Percentiles rank a stretch among this genome's conserved stretches.
Conservation (phyloP, 2,329 filamentous ascomycete species). For the Ambrosiella xylebori region DNA sequence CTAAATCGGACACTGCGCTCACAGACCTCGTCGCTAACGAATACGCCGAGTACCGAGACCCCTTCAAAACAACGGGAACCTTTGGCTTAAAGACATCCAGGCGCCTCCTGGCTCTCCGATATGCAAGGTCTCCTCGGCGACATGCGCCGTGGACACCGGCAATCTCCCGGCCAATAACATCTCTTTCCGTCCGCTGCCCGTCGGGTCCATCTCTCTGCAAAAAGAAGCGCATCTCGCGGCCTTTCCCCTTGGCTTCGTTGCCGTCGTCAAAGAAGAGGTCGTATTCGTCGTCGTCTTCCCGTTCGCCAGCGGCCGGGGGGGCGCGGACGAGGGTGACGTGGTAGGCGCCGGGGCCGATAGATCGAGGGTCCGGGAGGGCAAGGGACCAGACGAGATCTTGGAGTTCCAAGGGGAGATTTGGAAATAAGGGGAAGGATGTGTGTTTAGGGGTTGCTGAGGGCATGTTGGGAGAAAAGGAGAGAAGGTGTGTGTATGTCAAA, state of each 20-base stretch:
- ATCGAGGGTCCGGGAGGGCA: neutral
- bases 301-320: neutral
- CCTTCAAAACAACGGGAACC: conserved; percentile 1
- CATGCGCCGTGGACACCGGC: conserved; percentile 1
- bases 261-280: neutral
- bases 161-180: neutral
- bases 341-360: conserved; percentile 3
- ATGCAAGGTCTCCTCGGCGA: neutral
- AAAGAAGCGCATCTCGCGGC: conserved; percentile 1
- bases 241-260: neutral
- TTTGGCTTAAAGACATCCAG: neutral
- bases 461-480: neutral
- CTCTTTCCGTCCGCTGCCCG: conserved; percentile 1
- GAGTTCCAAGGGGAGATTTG: conserved; percentile 8
- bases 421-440: conserved; percentile 3
- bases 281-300: neutral
- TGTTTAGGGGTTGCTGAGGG: neutral
- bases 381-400: conserved; percentile 10
- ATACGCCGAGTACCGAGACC: conserved; percentile 2
- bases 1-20: conserved; percentile 1
- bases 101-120: neutral
- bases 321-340: conserved; percentile 8
- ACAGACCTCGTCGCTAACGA: conserved; percentile 5
- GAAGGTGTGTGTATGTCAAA: neutral
- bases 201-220: conserved; percentile 9